phyloP scores from a whole-genome alignment of 2,329 filamentous ascomycete species.

The Exophiala dermatitidis region DNA sequence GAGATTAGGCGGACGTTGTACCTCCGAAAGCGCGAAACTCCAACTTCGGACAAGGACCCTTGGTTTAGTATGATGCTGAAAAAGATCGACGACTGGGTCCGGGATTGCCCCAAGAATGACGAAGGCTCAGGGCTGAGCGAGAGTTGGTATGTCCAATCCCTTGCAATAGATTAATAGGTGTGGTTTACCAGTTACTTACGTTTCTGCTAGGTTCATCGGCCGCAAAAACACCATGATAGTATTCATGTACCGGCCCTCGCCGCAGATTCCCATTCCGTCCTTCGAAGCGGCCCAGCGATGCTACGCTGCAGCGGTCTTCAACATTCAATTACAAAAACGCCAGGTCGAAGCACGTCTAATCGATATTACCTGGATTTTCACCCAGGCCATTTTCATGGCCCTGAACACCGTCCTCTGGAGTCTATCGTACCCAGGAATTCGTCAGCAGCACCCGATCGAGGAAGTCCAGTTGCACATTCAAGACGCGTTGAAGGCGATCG shows the following conservation, averaged over 20 bases:
- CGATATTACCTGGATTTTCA: constrained; percentile 90
- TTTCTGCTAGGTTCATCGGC: constrained; percentile 44
- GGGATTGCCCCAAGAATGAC: constrained; percentile 64
- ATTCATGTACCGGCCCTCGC: constrained; percentile 81
- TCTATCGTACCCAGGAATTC: constrained; percentile 77
- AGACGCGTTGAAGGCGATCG: constrained; percentile 69
- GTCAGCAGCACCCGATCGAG: constrained; percentile 62
- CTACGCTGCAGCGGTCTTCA: constrained; percentile 72
- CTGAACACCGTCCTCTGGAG: constrained; percentile 90
- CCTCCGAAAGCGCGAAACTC: constrained; percentile 69
- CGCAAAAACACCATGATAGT: constrained; percentile 83
- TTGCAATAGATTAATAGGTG: constrained; percentile 30
- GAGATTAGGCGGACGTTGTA: constrained; percentile 84
- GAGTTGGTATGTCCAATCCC: constrained; percentile 55
- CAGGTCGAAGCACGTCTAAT: constrained; percentile 70
- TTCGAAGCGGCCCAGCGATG: constrained; percentile 70
- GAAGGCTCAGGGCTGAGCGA: constrained; percentile 66
- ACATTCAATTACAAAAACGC: constrained; percentile 71
- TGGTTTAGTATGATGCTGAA: constrained; percentile 78
- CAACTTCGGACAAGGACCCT: constrained; percentile 70
- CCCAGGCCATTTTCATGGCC: constrained; percentile 81
- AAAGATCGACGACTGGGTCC: constrained; percentile 73
- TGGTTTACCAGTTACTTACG: constrained; percentile 14
- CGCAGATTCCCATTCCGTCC: constrained; percentile 82
- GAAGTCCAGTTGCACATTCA: constrained; percentile 70